phyloP scores from a whole-genome alignment of 306 rosid species.

The Rosa lucieae region DNA sequence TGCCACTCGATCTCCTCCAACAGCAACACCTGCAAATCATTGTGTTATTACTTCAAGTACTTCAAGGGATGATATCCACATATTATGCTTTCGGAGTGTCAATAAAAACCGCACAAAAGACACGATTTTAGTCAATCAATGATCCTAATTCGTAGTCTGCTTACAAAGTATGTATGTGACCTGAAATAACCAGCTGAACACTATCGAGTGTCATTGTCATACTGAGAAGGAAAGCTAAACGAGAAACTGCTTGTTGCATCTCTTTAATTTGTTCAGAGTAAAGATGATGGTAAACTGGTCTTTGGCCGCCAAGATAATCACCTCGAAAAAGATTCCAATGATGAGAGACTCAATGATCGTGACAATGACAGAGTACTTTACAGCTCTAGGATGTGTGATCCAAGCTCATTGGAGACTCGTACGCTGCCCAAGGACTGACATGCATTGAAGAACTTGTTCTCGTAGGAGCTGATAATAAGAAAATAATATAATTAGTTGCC shows the following conservation, averaged over 20 bases:
- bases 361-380: constrained; percentile 66
- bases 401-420: constrained; percentile 90
- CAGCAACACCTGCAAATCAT: constrained; percentile 76
- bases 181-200: constrained; percentile 90
- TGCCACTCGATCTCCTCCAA: constrained; percentile 99
- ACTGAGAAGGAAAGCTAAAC: constrained; percentile 75
- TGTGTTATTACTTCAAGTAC: neutral
- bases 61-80: neutral
- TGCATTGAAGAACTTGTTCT: neutral
- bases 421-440: constrained; percentile 45
- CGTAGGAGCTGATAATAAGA: neutral
- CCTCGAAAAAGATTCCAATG: constrained; percentile 59
- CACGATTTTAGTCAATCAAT: neutral
- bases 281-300: constrained; percentile 68
- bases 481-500: neutral
- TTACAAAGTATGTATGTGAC: constrained; percentile 20
- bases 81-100: neutral
- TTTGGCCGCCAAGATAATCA: constrained; percentile 51
- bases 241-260: constrained; percentile 86
- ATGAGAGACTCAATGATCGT: constrained; percentile 56
- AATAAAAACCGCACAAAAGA: neutral
- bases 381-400: constrained; percentile 87
- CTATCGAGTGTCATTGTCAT: constrained; percentile 84
- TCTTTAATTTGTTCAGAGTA: constrained; percentile 49
- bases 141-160: neutral